These are phyloP conservation scores for Lepidium aucheri DNA, from an alignment of 345 rosid genomes.

Conservation along the genomic window DNA sequence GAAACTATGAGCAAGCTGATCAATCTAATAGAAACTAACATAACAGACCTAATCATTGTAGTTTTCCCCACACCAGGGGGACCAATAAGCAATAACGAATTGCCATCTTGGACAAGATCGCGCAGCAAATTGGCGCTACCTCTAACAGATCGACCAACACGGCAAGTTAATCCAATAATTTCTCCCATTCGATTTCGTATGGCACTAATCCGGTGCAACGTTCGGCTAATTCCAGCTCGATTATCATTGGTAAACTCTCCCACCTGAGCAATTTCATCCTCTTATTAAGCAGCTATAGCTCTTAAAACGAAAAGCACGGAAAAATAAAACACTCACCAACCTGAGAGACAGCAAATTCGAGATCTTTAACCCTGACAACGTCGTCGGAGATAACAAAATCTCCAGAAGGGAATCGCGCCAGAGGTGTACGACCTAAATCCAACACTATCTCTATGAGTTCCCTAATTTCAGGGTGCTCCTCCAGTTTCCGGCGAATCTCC, in stretches of 20 bases:
- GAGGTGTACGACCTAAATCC: constrained; percentile 84
- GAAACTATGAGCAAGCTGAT: background rate
- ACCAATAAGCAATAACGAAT: constrained; percentile 81
- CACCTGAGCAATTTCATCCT: constrained; percentile 37
- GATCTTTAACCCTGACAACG: constrained; percentile 46
- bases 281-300: background rate
- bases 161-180: constrained; percentile 85
- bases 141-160: constrained; percentile 79
- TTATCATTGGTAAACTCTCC: constrained; percentile 85
- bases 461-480: constrained; percentile 50
- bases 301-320: background rate
- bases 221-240: constrained; percentile 86
- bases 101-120: constrained; percentile 71
- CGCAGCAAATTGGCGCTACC: constrained; percentile 71
- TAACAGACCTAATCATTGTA: constrained; percentile 71
- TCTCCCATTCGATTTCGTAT: constrained; percentile 66
- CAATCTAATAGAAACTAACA: background rate
- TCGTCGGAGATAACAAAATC: constrained; percentile 62
- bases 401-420: constrained; percentile 89
- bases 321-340: constrained; percentile 24
- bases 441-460: constrained; percentile 74
- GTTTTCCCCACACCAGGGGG: constrained; percentile 98
- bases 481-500: constrained; percentile 45
- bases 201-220: constrained; percentile 85
- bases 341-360: constrained; percentile 70